Evolutionary conservation across 2,329 filamentous ascomycete genomes (phyloP), one percentile per base, ranked within the genome.

Genomic region (Beauveria rudraprayagi): DNA sequence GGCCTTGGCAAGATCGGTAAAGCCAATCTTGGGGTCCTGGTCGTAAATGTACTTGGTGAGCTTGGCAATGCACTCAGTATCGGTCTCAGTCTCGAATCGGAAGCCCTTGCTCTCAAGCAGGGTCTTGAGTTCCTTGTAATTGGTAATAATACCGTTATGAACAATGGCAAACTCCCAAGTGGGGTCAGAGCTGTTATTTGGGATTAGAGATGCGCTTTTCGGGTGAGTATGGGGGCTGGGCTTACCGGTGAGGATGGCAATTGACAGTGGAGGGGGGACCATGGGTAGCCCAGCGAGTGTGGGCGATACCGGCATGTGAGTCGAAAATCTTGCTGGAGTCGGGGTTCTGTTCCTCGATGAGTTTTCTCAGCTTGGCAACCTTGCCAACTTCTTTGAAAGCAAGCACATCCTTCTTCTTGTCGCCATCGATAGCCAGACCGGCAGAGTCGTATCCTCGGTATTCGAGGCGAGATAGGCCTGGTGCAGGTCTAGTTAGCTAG

Each of bases 91-190:
- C 87, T 99, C 94, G 75, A 99, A 99, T 73, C 88, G 89, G 87
- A 96, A 96, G 73, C 94, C 94, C 85, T 97, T 99, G 82, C 83
- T 84, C 79, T 89, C 85, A 68, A 99, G 84, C 66, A 99, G 87
- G 65, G 89, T 91, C 86, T 93, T 96, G 71, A 99, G 82, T 80
- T 99, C 94, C 84, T 99, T 99, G 86, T 99, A 99, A 85, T 99
- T 99, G 81, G 94, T 99, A 79, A 99, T 99, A 83, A 99, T 99
- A 73, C 94, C 94, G 79, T 99, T 99, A 88, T 99, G 94, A 64
- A 97, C 94, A 70, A 99, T 88, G 67, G 91, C 84, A 77, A 99
- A 99, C 79, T 99, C 90, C 92, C 93, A 99, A 71, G 80, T 90
- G 70, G 89, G 86, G 76, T 99, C 94, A 67, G 93, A 97, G 77